Base-by-base conservation (phyloP, 2,329 filamentous ascomycete genomes). In the Colletotrichum sojae region DNA sequence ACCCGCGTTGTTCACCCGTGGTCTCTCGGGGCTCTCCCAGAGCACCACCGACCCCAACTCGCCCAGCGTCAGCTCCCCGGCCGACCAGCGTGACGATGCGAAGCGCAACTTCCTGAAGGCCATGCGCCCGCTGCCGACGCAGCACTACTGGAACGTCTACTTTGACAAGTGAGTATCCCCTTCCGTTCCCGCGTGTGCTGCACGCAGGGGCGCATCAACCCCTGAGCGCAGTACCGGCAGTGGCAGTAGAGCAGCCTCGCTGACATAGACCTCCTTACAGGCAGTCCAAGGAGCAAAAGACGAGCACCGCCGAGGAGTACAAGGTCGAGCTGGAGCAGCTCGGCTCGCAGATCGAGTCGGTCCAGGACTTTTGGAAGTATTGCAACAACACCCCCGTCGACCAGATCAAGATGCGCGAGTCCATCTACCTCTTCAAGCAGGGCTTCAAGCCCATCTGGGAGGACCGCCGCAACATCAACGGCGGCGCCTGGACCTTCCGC, bases 401-500 rank as follows among this genome's bases (percentile, higher is more conserved):
- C 67, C 88, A 91, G 78, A 90, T 95, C 80, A 91, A 91, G 80
- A 90, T 92, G 84, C 90, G 91, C 75, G 92, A 94, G 81, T 92
- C 90, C 53, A 88, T 94, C 72, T 93, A 94, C 78, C 86, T 95
- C 73, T 94, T 94, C 85, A 94, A 94, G 80, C 85, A 89, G 71
- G 92, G 92, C 43, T 93, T 94, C 80, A 88, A 88, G 71, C 92
- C 92, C 65, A 84, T 94, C 73, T 94, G 92, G 92, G 92, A 94
- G 82, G 95, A 98, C 78, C 89, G 93, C 48, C 90, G 96, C 75
- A 98, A 98, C 81, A 85, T 92, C 69, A 87, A 90, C 71, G 95
- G 95, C 60, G 95, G 95, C 57, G 92, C 92, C 78, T 98, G 94
- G 94, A 97, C 94, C 22, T 97, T 98, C 81, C 91, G 95, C 58